Percentiles rank a stretch among this genome's conserved stretches.
Evolutionary conservation across 2,329 filamentous ascomycete genomes (phyloP).

Genomic region (Fusarium chlamydosporum): DNA sequence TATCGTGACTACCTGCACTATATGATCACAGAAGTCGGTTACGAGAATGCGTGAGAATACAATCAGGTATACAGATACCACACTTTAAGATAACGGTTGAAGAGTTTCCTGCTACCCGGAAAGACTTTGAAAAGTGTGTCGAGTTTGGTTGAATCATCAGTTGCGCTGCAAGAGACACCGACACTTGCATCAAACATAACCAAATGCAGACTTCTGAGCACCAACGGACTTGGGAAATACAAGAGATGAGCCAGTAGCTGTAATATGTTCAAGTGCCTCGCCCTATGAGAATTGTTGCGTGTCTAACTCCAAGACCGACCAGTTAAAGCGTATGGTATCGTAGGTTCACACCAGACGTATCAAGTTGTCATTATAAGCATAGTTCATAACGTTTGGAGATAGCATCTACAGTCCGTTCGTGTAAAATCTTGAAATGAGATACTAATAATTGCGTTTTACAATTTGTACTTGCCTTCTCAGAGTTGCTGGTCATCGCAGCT

Average conservation of each 20-base stretch:
- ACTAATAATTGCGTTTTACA: neutral
- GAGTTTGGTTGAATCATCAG: neutral
- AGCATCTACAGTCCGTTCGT: rapidly evolving
- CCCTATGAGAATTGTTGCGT: no score
- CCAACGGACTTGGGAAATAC: neutral
- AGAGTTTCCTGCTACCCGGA: rapidly evolving
- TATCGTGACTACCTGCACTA: no score
- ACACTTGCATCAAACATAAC: neutral
- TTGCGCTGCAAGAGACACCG: neutral
- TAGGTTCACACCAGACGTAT: neutral
- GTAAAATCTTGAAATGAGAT: neutral
- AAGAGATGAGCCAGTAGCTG: no score
- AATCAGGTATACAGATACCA: neutral
- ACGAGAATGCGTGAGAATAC: no score
- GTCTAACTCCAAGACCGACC: neutral
- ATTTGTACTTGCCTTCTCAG: rapidly evolving
- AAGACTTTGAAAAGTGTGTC: neutral
- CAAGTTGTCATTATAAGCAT: neutral
- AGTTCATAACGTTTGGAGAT: neutral
- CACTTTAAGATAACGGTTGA: rapidly evolving
- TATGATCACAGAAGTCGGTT: no score
- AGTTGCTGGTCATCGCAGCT: neutral
- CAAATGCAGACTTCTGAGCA: no score
- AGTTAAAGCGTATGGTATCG: neutral
- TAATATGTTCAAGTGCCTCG: no score